phyloP scores from a whole-genome alignment of 2,329 filamentous ascomycete species.

The Neocucurbitaria cava region DNA sequence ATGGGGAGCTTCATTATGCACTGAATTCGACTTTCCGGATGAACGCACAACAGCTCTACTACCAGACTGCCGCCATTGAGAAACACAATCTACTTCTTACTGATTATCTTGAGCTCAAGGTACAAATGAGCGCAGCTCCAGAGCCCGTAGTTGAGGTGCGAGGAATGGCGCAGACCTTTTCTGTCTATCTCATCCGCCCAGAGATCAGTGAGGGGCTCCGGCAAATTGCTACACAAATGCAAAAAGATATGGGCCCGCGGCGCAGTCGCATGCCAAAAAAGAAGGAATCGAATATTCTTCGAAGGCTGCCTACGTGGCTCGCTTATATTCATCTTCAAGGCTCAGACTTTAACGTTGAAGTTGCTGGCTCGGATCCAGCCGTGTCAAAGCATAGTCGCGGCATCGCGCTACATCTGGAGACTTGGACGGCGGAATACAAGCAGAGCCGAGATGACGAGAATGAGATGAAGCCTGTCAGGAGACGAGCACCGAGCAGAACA shows the following conservation, averaged over 20 bases:
- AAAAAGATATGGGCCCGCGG: conserved; percentile 54
- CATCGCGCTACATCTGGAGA: conserved; percentile 84
- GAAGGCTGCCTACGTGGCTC: conserved; percentile 83
- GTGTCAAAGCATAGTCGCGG: conserved; percentile 85
- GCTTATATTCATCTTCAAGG: conserved; percentile 84
- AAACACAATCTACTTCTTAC: conserved; percentile 88
- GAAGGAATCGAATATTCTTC: conserved; percentile 66
- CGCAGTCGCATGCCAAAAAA: conserved; percentile 50
- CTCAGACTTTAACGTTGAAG: conserved; percentile 86
- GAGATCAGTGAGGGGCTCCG: conserved; percentile 93
- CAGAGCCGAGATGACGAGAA: conserved; percentile 75
- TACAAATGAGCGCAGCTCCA: conserved; percentile 83
- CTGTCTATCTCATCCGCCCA: conserved; percentile 85
- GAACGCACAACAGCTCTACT: conserved; percentile 89
- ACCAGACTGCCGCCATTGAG: conserved; percentile 83
- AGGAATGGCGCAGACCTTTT: conserved; percentile 84
- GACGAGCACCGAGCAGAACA: conserved; percentile 74
- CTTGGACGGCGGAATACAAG: conserved; percentile 87
- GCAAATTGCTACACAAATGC: conserved; percentile 86
- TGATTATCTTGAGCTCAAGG: conserved; percentile 85
- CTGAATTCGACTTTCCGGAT: conserved; percentile 82
- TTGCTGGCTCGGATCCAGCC: conserved; percentile 84
- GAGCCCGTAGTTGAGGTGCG: conserved; percentile 82
- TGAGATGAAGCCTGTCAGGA: conserved; percentile 64
- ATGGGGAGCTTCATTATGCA: conserved; percentile 86